Evolutionary conservation across 1,139 yeast genomes (phyloP).

Genomic region (Ashbya aceris): DNA sequence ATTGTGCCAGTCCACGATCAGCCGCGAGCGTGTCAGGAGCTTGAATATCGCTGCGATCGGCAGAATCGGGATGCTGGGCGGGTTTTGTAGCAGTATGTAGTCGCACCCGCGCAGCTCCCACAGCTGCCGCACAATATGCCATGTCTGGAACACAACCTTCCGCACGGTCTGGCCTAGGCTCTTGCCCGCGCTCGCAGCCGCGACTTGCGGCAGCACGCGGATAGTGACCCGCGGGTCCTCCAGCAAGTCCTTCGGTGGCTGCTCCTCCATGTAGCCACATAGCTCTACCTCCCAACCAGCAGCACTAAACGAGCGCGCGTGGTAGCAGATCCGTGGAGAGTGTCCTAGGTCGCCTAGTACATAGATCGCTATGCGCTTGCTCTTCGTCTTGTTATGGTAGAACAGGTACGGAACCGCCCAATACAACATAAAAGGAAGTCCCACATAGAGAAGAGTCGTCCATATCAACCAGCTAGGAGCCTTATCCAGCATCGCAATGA

Average conservation of each 20-base stretch:
- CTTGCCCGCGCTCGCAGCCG: constrained; percentile 5
- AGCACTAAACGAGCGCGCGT: constrained; percentile 67
- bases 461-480: constrained; percentile 18
- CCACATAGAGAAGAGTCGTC: constrained; percentile 30
- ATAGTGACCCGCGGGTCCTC: constrained; percentile 47
- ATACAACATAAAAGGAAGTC: constrained; percentile 32
- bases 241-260: constrained; percentile 41
- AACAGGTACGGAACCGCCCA: constrained; percentile 27
- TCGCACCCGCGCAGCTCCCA: constrained; percentile 52
- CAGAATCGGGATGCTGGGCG: constrained; percentile 83
- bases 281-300: constrained; percentile 67
- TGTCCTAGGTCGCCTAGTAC: constrained; percentile 93
- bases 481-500: constrained; percentile 5
- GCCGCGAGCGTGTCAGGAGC: constrained; percentile 45
- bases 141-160: constrained; percentile 53
- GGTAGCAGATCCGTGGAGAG: constrained; percentile 93
- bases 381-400: constrained; percentile 28
- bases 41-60: constrained; percentile 52
- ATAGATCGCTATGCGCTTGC: constrained; percentile 56
- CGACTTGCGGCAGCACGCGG: constrained; percentile 29
- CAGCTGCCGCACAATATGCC: constrained; percentile 38
- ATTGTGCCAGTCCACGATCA: constrained; percentile 95
- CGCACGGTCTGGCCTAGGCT: constrained; percentile 47
- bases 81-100: constrained; percentile 78
- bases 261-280: constrained; percentile 72